Evolutionary conservation across 495 filamentous ascomycete species (phyloP), one percentile per base, ranked within the genome.

Genomic region (Immersiella caudata): DNA sequence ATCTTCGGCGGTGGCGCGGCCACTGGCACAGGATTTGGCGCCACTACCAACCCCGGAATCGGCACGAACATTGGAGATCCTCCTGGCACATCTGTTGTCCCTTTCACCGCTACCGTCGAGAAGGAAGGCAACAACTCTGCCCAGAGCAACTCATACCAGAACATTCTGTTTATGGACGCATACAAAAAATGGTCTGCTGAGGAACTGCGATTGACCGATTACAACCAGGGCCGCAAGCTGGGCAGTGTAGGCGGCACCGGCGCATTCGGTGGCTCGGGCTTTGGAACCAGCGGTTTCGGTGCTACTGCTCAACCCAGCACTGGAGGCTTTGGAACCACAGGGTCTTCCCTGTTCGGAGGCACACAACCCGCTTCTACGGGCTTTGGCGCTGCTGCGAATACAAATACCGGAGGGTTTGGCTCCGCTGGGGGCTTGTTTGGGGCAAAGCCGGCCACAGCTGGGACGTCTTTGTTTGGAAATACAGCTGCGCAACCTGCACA

Each of bases 181-280:
- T 98, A 97, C 79, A 87, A 86, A 75, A 93, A 93, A 68, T 97
- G 87, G 78, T 97, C 93, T 5, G 87, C 91, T 40, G 95, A 99
- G 76, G 95, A 99, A 77, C 79, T 99, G 55, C 87, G 95, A 73
- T 77, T 96, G 64, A 92, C 86, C 36, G 95, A 99, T 79, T 99
- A 98, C 78, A 86, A 88, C 62, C 89, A 92, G 81, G 95, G 95
- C 25, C 86, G 95, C 65, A 87, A 89, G 40, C 91, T 83, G 70
- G 95, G 93, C 8, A 94, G 92, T 70, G 83, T 85, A 22, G 91
- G 91, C 64, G 92, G 92, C 59, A 85, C 90, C 51, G 93, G 92
- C 35, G 91, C 90, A 5, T 99, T 99, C 74, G 95, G 95, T 7
- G 76, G 77, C 66, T 88, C 87, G 27, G 82, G 83, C 22, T 92